Base-by-base conservation (phyloP, 257 asterid genomes). In the Nicotiana attenuata region DNA sequence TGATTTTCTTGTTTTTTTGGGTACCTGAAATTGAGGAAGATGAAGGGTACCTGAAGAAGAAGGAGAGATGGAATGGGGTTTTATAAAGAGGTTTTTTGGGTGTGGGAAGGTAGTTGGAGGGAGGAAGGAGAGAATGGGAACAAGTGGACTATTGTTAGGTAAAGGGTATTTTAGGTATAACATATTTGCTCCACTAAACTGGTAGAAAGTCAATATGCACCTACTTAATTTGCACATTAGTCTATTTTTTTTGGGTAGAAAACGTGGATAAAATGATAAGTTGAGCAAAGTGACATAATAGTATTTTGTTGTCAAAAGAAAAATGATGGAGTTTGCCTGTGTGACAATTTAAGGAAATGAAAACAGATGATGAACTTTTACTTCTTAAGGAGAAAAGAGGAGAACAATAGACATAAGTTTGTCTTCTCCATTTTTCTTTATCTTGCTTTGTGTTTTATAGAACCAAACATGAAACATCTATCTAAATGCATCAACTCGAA, bases 41-140 rank as follows among this genome's bases (percentile, higher is more conserved):
- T 65, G 41, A 9, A 67, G 66, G 75, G 56, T 17, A 69, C 67
- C 41, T 41, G 63, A 17, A 33, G 80, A 41, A 65, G 73, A 79
- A 52, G 41, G 53, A n/a, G 60, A 28, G 41, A 66, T 10, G 83
- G 67, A 53, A 56, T 76, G 61, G 80, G 84, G 35, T 81, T 88
- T 81, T 88, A 82, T 86, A 83, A 77, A 75, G 65, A 63, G 83
- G 77, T 59, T 80, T 79, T 79, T 59, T 67, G 83, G 60, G 83
- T 83, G 83, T 68, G 15, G 24, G 61, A 3, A 75, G 20, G 84
- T 53, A 2, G 83, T 50, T 52, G 84, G 17, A 56, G 59, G 19
- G 79, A 24, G 35, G 68, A 68, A 33, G 83, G 78, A 35, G 83
- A 67, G 68, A 59, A 20, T 19, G 33, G 67, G 56, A 61, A n/a